phyloP scores from a whole-genome alignment of 352 stramenopile genomes.

The Globisporangium takayamanum region DNA sequence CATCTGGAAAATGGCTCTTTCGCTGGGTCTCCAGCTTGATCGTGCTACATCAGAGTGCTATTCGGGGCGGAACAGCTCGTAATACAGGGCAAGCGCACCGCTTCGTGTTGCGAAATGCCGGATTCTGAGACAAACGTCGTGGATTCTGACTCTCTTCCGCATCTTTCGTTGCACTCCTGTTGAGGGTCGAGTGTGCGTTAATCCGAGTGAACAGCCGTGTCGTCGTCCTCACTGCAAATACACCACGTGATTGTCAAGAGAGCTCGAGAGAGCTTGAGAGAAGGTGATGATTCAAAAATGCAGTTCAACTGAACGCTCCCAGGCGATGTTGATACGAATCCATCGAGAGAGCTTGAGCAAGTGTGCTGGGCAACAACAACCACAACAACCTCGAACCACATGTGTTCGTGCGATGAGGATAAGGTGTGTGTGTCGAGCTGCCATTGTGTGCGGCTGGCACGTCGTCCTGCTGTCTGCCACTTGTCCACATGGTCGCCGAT shows the following conservation, averaged over 20 bases:
- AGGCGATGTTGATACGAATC: too few relatives aligned
- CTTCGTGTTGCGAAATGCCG: too few relatives aligned
- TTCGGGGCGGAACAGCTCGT: background rate
- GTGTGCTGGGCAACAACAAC: background rate
- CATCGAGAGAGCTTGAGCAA: too few relatives aligned
- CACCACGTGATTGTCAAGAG: background rate
- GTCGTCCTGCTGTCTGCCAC: background rate
- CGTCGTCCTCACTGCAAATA: background rate
- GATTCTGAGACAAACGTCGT: too few relatives aligned
- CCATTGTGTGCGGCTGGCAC: background rate
- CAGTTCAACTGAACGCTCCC: too few relatives aligned
- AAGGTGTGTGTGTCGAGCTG: background rate
- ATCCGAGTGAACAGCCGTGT: background rate
- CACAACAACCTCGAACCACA: background rate
- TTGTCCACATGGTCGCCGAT: background rate
- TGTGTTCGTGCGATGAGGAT: background rate
- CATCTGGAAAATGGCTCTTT: constrained; percentile 1
- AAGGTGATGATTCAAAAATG: too few relatives aligned
- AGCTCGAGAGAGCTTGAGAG: background rate
- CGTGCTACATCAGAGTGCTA: background rate
- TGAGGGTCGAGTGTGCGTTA: background rate
- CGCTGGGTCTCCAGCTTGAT: background rate
- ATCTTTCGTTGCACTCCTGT: background rate
- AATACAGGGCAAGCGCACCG: too few relatives aligned
- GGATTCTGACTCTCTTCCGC: background rate